Conservation (phyloP, 2,329 filamentous ascomycete species). For the Eurotiales sp. region DNA sequence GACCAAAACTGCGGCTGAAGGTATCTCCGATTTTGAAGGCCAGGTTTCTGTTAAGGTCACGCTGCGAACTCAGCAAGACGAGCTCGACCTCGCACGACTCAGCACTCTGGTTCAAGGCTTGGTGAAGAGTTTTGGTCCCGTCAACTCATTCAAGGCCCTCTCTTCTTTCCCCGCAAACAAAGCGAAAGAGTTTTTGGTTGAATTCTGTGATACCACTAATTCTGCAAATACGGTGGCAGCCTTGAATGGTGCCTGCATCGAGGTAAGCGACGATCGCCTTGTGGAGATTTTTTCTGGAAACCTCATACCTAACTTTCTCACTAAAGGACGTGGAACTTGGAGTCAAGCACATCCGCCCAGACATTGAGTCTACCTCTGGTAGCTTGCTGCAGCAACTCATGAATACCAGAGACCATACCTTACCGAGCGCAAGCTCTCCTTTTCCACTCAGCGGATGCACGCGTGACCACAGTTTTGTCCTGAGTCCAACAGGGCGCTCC, state of each 20-base stretch:
- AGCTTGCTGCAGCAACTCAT: conserved; percentile 8
- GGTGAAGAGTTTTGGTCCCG: conserved; percentile 34
- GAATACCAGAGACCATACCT: conserved; percentile 7
- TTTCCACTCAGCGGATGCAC: conserved; percentile 2
- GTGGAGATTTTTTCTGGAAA: not conserved
- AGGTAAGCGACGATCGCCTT: conserved; percentile 23
- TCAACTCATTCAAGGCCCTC: conserved; percentile 33
- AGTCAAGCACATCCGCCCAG: conserved; percentile 28
- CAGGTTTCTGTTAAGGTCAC: conserved; percentile 53
- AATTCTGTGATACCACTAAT: conserved; percentile 37
- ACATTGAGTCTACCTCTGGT: conserved; percentile 20
- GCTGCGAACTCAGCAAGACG: conserved; percentile 24
- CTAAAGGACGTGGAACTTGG: conserved; percentile 29
- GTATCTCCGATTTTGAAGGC: conserved; percentile 50
- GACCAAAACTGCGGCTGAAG: conserved; percentile 23
- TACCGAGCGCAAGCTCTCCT: conserved; percentile 3
- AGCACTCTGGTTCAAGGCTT: conserved; percentile 49
- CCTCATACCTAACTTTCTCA: conserved; percentile 1
- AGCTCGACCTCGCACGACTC: conserved; percentile 24
- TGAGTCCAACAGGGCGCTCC: conserved; percentile 39
- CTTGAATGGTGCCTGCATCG: conserved; percentile 33
- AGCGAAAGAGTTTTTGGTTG: conserved; percentile 34
- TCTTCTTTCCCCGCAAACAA: conserved; percentile 27
- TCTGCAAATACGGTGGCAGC: conserved; percentile 33
- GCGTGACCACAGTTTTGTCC: conserved; percentile 11